Base-by-base conservation (phyloP, 1,284 basidiomycete species). In the Ustilago vetiveriae region DNA sequence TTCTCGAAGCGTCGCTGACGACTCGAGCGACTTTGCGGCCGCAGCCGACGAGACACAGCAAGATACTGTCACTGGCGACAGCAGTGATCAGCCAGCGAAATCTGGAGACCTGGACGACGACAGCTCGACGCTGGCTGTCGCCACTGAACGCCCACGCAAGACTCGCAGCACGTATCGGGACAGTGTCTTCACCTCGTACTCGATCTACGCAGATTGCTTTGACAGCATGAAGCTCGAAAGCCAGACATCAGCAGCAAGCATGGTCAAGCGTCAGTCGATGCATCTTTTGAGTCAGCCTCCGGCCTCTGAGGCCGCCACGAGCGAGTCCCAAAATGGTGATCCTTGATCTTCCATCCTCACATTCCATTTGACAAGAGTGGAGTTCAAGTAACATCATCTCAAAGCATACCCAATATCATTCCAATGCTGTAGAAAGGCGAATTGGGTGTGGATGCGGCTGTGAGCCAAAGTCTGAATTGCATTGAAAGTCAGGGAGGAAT, bases 201-300 rank as follows among this genome's bases (percentile, higher is more conserved):
- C 68, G 54, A 67, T 72, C 63, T 72, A 72, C 33, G 63, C 68
- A 21, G 68, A 72, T 54, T 63, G 58, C 41, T 55, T 72, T 24
- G 68, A 72, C 64, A 65, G 55, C 39, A 62, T 71, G 53, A 60
- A 60, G 47, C 57, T 71, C 30, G 68, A 63, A 19, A 68, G 65
- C 36, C 65, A 68, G 58, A 42, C 58, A 23, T 69, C 66, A 4
- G 66, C 66, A 5, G 54, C 66, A n/a, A 63, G 54, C 59, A 69
- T 69, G 59, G 48, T 69, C 35, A 69, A 69, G 47, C 59, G 66
- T 23, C 58, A 60, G 22, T 68, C 65, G 46, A 56, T 58, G 49
- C 55, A 54, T 8, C 27, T 53, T n/a, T 11, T 51, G 35, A 36
- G 44, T 3, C 47, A 47, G 42, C 39, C 53, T 27, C 26, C 32